A percentile compares a stretch with the other conserved stretches of the same genome.
Evolutionary conservation across 306 rosid genomes (phyloP).

Genomic region (Pueraria montana): DNA sequence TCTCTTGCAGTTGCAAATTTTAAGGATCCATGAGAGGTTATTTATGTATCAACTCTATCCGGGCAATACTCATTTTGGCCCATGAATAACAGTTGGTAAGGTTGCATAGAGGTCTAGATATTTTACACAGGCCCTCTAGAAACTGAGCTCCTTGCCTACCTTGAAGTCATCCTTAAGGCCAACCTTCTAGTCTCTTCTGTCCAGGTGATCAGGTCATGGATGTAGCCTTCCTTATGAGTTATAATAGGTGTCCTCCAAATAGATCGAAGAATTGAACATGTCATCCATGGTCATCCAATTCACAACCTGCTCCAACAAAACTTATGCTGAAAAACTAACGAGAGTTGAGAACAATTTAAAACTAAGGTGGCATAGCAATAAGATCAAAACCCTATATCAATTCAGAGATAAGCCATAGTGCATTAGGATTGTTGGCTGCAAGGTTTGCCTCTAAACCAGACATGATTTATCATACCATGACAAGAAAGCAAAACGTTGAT

Average conservation of each 20-base stretch:
- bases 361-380: neutral
- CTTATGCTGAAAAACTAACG: neutral
- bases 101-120: neutral
- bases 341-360: neutral
- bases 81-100: neutral
- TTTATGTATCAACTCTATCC: neutral
- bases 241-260: no score
- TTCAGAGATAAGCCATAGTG: neutral
- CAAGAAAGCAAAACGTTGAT: neutral
- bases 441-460: neutral
- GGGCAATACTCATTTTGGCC: neutral
- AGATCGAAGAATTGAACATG: neutral
- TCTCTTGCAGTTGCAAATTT: slow-evolving; percentile 8
- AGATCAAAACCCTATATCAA: neutral
- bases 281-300: neutral
- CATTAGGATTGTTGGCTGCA: neutral
- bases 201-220: neutral
- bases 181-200: neutral
- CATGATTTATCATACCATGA: neutral
- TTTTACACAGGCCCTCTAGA: no score
- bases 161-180: neutral
- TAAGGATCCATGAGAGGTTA: neutral
- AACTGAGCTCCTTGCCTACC: neutral
- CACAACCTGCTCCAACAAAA: neutral
- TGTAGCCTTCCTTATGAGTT: no score